Percentiles rank a stretch among this genome's conserved stretches.
Evolutionary conservation across 2,329 filamentous ascomycete genomes (phyloP).

Genomic region (Triangularia verruculosa): DNA sequence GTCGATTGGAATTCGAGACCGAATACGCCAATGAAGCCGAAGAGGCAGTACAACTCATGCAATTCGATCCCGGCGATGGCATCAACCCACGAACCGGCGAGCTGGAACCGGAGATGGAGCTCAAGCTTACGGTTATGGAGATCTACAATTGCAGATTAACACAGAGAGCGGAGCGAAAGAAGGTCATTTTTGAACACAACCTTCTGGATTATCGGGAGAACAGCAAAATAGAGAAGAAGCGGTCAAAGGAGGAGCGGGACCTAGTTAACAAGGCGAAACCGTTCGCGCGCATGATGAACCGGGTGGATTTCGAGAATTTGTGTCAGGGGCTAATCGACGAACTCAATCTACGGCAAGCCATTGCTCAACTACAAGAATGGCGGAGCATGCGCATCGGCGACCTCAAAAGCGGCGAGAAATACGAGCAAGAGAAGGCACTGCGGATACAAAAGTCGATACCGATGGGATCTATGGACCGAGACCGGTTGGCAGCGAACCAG

Average conservation of each 20-base stretch:
- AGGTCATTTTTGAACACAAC: slow-evolving; percentile 93
- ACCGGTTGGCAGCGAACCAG: slow-evolving; percentile 67
- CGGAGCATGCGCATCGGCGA: slow-evolving; percentile 79
- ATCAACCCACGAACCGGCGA: slow-evolving; percentile 80
- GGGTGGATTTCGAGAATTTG: slow-evolving; percentile 82
- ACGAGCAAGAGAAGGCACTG: slow-evolving; percentile 80
- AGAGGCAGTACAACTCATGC: slow-evolving; percentile 97
- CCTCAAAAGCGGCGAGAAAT: slow-evolving; percentile 83
- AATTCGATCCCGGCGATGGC: slow-evolving; percentile 94
- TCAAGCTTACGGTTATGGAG: slow-evolving; percentile 97
- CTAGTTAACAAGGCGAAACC: slow-evolving; percentile 91
- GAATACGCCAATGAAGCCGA: slow-evolving; percentile 98
- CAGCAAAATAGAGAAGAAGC: slow-evolving; percentile 83
- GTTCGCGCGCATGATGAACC: slow-evolving; percentile 95
- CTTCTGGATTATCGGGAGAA: slow-evolving; percentile 93
- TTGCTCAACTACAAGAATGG: slow-evolving; percentile 91
- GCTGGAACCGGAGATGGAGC: slow-evolving; percentile 90
- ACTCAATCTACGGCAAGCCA: slow-evolving; percentile 85
- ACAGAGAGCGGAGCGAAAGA: slow-evolving; percentile 88
- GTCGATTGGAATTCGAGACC: slow-evolving; percentile 93
- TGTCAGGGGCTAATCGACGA: slow-evolving; percentile 85
- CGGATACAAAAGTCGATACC: slow-evolving; percentile 68
- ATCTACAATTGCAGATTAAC: slow-evolving; percentile 94
- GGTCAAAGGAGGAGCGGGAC: slow-evolving; percentile 92
- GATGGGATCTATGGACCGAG: slow-evolving; percentile 81